These are phyloP conservation scores for Microdochium paspali DNA, from an alignment of 2,329 filamentous ascomycete species.

Conservation along the genomic window DNA sequence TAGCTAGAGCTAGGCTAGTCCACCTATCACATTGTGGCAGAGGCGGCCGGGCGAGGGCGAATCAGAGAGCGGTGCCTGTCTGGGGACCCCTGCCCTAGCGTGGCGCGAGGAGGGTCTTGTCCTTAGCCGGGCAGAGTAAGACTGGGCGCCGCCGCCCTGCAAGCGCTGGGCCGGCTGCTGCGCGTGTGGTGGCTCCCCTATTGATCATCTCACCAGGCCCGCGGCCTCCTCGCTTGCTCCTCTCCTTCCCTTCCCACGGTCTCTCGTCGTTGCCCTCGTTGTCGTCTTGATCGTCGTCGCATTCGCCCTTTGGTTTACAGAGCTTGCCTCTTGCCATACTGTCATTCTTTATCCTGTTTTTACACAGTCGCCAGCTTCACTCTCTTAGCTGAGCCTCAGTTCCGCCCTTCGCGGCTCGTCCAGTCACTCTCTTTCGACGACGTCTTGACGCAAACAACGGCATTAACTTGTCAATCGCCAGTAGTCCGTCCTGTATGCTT, in stretches of 20 bases:
- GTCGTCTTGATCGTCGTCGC: slow-evolving; percentile 17
- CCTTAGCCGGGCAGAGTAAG: too few relatives aligned
- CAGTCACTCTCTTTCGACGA: background rate
- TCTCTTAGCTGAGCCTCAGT: slow-evolving; percentile 37
- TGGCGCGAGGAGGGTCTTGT: background rate
- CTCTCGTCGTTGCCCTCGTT: slow-evolving; percentile 23
- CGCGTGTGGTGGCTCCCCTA: background rate
- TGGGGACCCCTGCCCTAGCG: slow-evolving; percentile 1
- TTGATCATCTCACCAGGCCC: slow-evolving; percentile 10
- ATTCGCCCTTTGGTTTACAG: slow-evolving; percentile 15
- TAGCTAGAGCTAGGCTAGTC: too few relatives aligned
- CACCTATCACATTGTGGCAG: too few relatives aligned
- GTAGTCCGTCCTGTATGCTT: background rate
- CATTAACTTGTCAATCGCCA: background rate
- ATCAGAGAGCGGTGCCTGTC: slow-evolving; percentile 16
- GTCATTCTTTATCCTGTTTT: slow-evolving; percentile 24
- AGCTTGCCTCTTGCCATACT: slow-evolving; percentile 22
- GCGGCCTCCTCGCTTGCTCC: slow-evolving; percentile 11
- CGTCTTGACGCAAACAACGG: background rate
- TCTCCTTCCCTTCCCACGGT: slow-evolving; percentile 20
- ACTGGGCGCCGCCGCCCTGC: too few relatives aligned
- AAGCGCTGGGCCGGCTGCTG: background rate
- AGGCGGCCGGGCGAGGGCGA: slow-evolving; percentile 5
- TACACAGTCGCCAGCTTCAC: slow-evolving; percentile 31
- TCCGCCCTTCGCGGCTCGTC: slow-evolving; percentile 27